A percentile compares a stretch with the other conserved stretches of the same genome.
These are phyloP conservation scores for Neurospora sp. DNA, from an alignment of 495 filamentous ascomycete species.

Conservation along the genomic window DNA sequence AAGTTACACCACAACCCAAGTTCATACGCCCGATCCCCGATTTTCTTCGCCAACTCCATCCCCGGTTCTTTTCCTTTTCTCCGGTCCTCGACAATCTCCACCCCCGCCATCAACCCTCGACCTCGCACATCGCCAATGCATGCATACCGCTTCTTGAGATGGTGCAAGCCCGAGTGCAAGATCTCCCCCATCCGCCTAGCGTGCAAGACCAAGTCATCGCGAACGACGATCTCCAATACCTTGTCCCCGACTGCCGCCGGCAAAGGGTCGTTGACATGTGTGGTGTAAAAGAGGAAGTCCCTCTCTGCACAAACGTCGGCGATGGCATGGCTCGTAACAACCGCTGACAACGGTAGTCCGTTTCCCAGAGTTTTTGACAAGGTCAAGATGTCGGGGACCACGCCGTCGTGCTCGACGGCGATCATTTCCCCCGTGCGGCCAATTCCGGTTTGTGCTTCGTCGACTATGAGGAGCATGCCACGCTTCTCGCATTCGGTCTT, in stretches of 20 bases:
- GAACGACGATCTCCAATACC: constrained; percentile 44
- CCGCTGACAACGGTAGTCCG: constrained; percentile 42
- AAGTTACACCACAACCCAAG: constrained; percentile 46
- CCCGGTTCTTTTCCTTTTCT: constrained; percentile 30
- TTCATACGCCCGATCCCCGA: constrained; percentile 36
- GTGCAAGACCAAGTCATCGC: constrained; percentile 35
- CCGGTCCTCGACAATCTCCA: constrained; percentile 42
- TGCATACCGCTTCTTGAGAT: constrained; percentile 35
- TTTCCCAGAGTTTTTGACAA: constrained; percentile 47
- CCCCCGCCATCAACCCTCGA: constrained; percentile 41
- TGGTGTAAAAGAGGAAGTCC: constrained; percentile 31
- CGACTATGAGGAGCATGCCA: constrained; percentile 44
- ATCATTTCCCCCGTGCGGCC: constrained; percentile 43
- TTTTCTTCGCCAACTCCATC: constrained; percentile 33
- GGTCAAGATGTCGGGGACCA: constrained; percentile 44
- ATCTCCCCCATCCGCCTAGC: constrained; percentile 30
- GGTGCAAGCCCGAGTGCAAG: constrained; percentile 32
- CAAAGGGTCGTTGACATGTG: constrained; percentile 44
- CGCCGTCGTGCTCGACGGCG: constrained; percentile 37
- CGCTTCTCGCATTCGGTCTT: constrained; percentile 37
- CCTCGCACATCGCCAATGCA: constrained; percentile 49
- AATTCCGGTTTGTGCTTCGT: constrained; percentile 47
- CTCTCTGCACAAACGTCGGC: constrained; percentile 27
- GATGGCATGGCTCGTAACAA: constrained; percentile 40
- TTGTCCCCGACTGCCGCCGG: constrained; percentile 46